Conservation (phyloP, 345 rosid species). For the Trapa incisa region DNA sequence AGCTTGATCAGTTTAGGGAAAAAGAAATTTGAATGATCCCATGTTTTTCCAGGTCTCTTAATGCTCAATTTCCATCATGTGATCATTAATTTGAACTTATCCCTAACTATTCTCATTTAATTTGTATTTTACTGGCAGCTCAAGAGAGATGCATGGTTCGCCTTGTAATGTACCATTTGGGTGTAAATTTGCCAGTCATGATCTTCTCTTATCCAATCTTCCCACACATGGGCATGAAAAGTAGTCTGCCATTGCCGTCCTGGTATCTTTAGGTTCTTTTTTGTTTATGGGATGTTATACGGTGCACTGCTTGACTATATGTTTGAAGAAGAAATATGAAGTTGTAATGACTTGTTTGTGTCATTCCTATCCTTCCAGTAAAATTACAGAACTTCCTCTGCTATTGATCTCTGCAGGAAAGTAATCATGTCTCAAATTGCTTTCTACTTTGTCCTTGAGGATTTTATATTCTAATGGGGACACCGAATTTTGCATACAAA, state of each 20-base stretch:
- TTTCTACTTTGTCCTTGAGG: conserved; percentile 92
- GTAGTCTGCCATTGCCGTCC: conserved; percentile 94
- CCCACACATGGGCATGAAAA: conserved; percentile 87
- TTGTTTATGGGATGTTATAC: conserved; percentile 15
- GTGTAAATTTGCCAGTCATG: conserved; percentile 90
- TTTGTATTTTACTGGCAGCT: conserved; percentile 41
- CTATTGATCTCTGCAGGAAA: conserved; percentile 44
- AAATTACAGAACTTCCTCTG: conserved; percentile 4
- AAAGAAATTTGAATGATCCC: background rate
- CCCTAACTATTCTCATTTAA: conserved; percentile 3
- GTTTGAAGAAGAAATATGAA: background rate
- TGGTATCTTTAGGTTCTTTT: conserved; percentile 60
- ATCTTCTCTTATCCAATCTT: conserved; percentile 78
- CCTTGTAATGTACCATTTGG: conserved; percentile 63
- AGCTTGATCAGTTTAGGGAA: background rate
- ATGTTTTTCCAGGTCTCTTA: background rate
- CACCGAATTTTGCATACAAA: conserved; percentile 84
- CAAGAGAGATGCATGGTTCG: conserved; percentile 84
- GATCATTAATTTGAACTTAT: background rate
- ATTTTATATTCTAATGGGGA: conserved; percentile 98
- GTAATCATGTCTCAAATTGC: conserved; percentile 53
- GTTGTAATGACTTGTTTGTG: background rate
- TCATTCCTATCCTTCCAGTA: background rate
- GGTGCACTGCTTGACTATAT: conserved; percentile 5
- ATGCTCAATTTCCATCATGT: background rate